Evolutionary conservation across 495 filamentous ascomycete species (phyloP), one percentile per base, ranked within the genome.

Genomic region (Penicillium herquei): DNA sequence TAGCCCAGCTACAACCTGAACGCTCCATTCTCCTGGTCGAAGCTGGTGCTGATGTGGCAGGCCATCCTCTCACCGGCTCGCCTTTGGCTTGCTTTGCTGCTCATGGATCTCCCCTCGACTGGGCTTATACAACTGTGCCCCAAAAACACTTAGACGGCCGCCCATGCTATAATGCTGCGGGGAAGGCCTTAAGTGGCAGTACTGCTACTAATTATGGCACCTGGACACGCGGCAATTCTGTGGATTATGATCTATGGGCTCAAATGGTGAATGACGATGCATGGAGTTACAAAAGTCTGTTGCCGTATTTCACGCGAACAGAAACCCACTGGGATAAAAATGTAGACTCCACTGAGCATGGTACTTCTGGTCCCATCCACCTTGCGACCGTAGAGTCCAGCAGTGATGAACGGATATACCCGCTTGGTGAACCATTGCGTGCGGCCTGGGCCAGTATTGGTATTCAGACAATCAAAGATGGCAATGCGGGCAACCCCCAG

Each of bases 181-280:
- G 71, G 9, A 74, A 77, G 42, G 69, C 55, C 14, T 64, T 79
- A 10, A 58, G 62, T 3, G 74, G 76, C 6, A 52, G 59, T 7
- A 54, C 59, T 47, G 13, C 40, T 3, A 56, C 68, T 18, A 66
- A 72, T 57, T 47, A 59, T 44, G 52, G 41, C 1, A 48, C 42
- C 3, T 78, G 71, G 73, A 51, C 67, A n/a, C 67, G 74, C 4
- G 74, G 73, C 6, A 49, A 65, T 47, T 55, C 51, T 10, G 35
- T 35, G 9, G 74, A 79, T 48, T 76, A 70, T 48, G 70, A 76
- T 31, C 57, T 57, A 14, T 78, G 75, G 75, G 75, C 57, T 34
- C 34, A 61, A 31, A 16, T 55, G 1, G 70, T 72, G 9, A 52
- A 57, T 10, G 68, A 77, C 47, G n/a, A 46, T 2, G 57, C 65